These are phyloP conservation scores for Russula emetica DNA, from an alignment of 768 basidiomycete species.

Conservation along the genomic window DNA sequence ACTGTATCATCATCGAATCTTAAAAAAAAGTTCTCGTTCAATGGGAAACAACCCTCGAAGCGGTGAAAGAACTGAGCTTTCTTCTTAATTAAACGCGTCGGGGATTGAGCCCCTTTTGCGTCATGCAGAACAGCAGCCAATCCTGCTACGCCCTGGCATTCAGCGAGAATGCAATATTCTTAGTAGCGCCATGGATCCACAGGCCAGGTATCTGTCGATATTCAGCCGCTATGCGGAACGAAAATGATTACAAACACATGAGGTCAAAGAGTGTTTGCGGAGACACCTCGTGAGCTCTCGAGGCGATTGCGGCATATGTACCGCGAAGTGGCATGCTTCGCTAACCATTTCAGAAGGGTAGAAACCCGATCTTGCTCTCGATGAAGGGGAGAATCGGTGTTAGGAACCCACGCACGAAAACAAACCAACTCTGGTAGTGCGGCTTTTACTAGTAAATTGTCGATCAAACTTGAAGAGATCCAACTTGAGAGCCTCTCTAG, in stretches of 20 bases:
- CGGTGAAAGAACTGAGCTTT: background rate
- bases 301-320: background rate
- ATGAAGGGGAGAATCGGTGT: slow-evolving; percentile 12
- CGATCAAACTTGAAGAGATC: slow-evolving; percentile 16
- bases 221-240: background rate
- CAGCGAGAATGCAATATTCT: background rate
- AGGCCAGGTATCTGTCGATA: background rate
- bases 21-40: background rate
- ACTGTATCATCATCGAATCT: background rate
- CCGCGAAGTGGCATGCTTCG: background rate
- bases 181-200: background rate
- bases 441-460: slow-evolving; percentile 13
- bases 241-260: background rate
- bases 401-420: slow-evolving; percentile 2
- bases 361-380: slow-evolving; percentile 12
- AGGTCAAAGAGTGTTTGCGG: background rate
- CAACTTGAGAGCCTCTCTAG: background rate
- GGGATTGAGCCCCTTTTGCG: background rate
- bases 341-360: background rate
- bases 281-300: background rate
- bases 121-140: background rate
- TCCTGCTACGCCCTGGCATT: background rate
- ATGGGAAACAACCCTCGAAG: background rate
- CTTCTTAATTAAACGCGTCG: slow-evolving; percentile 1
- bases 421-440: background rate